Evolutionary conservation across 2,329 filamentous ascomycete species (phyloP), one percentile per base, ranked within the genome.

Genomic region (Lasiodiplodia hormozganensis): DNA sequence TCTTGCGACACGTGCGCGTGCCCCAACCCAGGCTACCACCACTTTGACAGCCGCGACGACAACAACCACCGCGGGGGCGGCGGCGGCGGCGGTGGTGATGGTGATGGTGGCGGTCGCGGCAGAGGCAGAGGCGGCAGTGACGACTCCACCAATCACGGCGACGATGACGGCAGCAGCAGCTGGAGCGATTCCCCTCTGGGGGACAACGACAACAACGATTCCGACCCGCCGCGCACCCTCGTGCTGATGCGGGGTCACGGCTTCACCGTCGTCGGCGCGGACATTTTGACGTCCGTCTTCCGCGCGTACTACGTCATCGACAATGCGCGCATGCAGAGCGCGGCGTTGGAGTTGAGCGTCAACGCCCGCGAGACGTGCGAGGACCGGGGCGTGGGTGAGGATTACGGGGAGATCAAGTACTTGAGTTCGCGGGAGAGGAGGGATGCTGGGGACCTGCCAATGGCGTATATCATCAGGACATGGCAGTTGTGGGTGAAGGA

Each of bases 401-500:
- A 31, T 28, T 28, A 28, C 28, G 28, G 28, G 28, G 3, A 52
- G 2, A 8, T 58, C 18, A 21, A 7, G 38, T 67, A 34, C 16
- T 23, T 67, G 40, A 67, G 53, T 66, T 81, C 81, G 34, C 77
- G 74, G 38, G 82, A 85, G 70, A 74, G 72, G 25, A 76, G 77
- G 56, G 83, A 83, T 72, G 72, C 80, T 2, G 81, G 78, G 79
- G 76, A 79, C 21, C 72, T 75, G 10, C 80, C 75, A n/a, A n/a
- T n/a, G n/a, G n/a, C n/a, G 66, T 78, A 75, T 2, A 64, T 80
- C n/a, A 72, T 74, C 2, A 75, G 80, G 69, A 77, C 82, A 5
- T 85, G 82, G 82, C 74, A 72, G 47, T 69, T 83, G 16, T 84
- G 82, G 82, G 77, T 76, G 70, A 76, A 76, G 23, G 81, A 83